Base-by-base conservation (phyloP, 1,139 yeast species). In the Sugiyamaella neomexicana region DNA sequence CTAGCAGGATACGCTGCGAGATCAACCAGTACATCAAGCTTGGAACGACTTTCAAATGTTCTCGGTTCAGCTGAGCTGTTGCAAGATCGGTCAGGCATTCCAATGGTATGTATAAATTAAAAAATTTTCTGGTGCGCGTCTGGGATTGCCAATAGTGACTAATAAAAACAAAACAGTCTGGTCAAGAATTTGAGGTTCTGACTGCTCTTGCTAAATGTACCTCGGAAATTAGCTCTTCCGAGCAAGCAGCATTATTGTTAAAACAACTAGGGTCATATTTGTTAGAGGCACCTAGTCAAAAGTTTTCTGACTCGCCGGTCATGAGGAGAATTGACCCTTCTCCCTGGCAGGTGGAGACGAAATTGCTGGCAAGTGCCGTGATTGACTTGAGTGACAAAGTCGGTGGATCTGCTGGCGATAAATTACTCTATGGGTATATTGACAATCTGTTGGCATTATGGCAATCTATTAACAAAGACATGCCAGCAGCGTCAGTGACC, bases 111-210 rank as follows among this genome's bases (percentile, higher is more conserved):
- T 55, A 44, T 34, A 7, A 16, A n/a, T 13, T 23, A 4, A 8
- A 16, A 17, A 27, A 4, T 27, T 4, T 23, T 9, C 25, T 27
- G 9, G 9, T 27, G 31, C 31, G 31, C 8, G 9, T 27, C 31
- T 27, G 31, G 8, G 5, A 5, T 5, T 27, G 31, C 31, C 31
- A n/a, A n/a, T n/a, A n/a, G n/a, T n/a, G n/a, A n/a, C n/a, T n/a
- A n/a, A n/a, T n/a, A n/a, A n/a, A n/a, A n/a, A n/a, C 42, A 36
- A 23, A 5, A 13, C 59, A 57, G 69, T 68, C 62, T 50, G 69
- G 62, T 36, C 80, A 79, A 52, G 96, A 89, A 67, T 78, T 83
- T 64, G 96, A 90, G 65, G 82, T 85, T 5, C 71, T 90, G 55
- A 65, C 83, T 51, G 89, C 96, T 0, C 71, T 89, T 27, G 81